These are phyloP conservation scores for Stentor coeruleus DNA, from an alignment of 73 alveolate genomes.

Conservation along the genomic window DNA sequence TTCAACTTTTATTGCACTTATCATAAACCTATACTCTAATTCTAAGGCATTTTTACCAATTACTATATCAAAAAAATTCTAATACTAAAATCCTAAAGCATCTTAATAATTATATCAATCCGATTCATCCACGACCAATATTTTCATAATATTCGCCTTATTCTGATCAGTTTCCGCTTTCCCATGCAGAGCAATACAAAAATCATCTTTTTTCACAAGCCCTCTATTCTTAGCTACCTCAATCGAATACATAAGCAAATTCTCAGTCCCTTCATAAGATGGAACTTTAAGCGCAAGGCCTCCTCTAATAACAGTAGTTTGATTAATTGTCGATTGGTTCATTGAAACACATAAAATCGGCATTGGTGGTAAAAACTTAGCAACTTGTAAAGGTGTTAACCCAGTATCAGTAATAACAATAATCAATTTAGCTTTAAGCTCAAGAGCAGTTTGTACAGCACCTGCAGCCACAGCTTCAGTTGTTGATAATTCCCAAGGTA, in stretches of 20 bases:
- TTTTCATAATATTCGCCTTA: background rate
- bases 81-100: too few species aligned
- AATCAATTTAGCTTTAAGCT: constrained; percentile 50
- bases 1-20: too few species aligned
- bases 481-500: background rate
- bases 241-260: background rate
- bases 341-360: constrained; percentile 45
- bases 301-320: background rate
- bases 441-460: constrained; percentile 1
- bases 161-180: background rate
- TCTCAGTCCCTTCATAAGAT: background rate
- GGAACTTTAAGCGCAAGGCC: background rate
- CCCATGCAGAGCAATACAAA: background rate
- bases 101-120: too few species aligned
- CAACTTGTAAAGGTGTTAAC: constrained; percentile 57
- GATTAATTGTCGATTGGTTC: background rate
- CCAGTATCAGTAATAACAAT: constrained; percentile 70
- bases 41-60: too few species aligned
- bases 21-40: too few species aligned
- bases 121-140: too few species aligned
- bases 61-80: too few species aligned
- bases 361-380: constrained; percentile 71
- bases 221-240: background rate
- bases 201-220: background rate
- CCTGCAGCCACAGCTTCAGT: background rate